phyloP scores from a whole-genome alignment of 116 monocot species.

The Zostera marina region DNA sequence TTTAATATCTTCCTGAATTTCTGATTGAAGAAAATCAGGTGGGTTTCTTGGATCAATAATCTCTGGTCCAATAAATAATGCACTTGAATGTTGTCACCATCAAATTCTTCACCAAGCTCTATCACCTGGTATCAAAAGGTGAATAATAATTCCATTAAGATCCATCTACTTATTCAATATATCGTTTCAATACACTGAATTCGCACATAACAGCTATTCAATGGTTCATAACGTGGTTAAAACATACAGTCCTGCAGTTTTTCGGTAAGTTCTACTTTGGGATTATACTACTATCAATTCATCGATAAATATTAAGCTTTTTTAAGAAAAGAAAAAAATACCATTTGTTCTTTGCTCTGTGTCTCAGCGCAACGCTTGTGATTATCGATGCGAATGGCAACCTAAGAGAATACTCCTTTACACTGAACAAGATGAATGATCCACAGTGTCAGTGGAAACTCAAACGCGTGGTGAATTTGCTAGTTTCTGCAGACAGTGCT shows the following conservation, averaged over 20 bases:
- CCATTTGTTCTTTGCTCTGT: background rate
- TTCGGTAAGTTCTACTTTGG: slow-evolving; percentile 23
- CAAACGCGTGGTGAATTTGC: slow-evolving; percentile 51
- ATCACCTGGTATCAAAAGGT: slow-evolving; percentile 65
- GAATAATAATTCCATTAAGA: background rate
- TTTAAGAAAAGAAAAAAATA: background rate
- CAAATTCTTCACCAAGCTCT: slow-evolving; percentile 68
- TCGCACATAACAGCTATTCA: slow-evolving; percentile 21
- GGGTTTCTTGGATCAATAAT: slow-evolving; percentile 53
- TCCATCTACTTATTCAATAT: background rate
- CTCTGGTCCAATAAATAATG: slow-evolving; percentile 55
- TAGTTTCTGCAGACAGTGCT: slow-evolving; percentile 3
- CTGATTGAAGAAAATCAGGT: slow-evolving; percentile 24
- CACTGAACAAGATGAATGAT: slow-evolving; percentile 23
- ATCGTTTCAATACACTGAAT: background rate
- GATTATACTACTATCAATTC: background rate
- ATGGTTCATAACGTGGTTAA: slow-evolving; percentile 15
- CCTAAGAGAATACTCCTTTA: slow-evolving; percentile 44
- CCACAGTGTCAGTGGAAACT: slow-evolving; percentile 49
- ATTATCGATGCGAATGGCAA: slow-evolving; percentile 46
- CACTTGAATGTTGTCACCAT: slow-evolving; percentile 57
- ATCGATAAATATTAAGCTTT: background rate
- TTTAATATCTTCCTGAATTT: slow-evolving; percentile 2
- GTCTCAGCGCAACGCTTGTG: slow-evolving; percentile 43
- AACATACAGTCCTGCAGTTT: slow-evolving; percentile 12